Evolutionary conservation across 495 filamentous ascomycete species (phyloP), one percentile per base, ranked within the genome.

Genomic region (Cetradonia linearis): DNA sequence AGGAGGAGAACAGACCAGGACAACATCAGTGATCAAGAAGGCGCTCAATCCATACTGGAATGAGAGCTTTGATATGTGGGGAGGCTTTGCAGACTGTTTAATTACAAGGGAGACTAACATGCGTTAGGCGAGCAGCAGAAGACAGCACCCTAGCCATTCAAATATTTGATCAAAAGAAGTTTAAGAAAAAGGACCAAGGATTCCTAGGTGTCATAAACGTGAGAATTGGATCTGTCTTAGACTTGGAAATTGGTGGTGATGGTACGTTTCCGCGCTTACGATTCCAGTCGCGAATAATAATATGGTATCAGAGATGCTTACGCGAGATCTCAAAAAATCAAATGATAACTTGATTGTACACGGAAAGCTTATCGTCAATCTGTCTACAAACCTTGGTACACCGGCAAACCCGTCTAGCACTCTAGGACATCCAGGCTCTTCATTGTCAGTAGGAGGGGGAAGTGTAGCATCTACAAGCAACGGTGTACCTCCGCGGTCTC

Each of bases 121-220:
- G 25, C 9, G 25, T 10, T 70, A 96, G 91, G 75, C 78, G 78
- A 72, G 92, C 86, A 59, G 88, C 83, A 53, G 93, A 97, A 68
- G 91, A 95, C 65, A 95, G 90, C 69, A 96, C 97, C 65, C 81
- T 98, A 25, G 91, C 92, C 23, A 90, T 98, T 46, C 93, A 98
- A 71, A 95, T 98, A 50, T 98, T 98, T 68, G 93, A 98, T 71
- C 93, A 98, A 72, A 97, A 96, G 78, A 98, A 98, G 73, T 98
- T 97, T 78, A 98, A 98, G 77, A 98, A 98, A 81, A 98, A 97
- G 88, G 93, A 97, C 67, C 93, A 98, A 71, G 93, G 93, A 2
- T 98, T 98, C 67, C 81, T 98, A 25, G 93, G 93, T 40, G 93
- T 98, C 40, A 96, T 98, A 65, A 98, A 98, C 71, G 86, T 97